Percentiles rank a stretch among this genome's conserved stretches.
Conservation (phyloP, 805 yeast species). For the Cyberlindnera euphorbiae region DNA sequence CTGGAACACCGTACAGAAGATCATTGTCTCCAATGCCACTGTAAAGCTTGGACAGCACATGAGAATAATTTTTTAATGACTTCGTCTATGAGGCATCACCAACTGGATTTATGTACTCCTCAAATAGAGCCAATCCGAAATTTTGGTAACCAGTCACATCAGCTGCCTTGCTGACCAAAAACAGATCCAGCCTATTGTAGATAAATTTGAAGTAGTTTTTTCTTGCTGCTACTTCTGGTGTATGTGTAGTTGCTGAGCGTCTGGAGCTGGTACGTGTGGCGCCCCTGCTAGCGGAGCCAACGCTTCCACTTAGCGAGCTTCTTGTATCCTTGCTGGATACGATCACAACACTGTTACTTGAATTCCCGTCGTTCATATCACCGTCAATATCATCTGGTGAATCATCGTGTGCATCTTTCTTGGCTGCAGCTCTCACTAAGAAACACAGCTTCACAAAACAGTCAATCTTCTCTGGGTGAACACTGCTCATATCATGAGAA, state of each 20-base stretch:
- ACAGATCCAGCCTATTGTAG: slow-evolving; percentile 12
- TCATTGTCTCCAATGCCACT: slow-evolving; percentile 57
- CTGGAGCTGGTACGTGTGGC: slow-evolving; percentile 1
- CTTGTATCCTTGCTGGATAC: no score
- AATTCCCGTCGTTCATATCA: background rate
- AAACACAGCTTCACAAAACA: slow-evolving; percentile 24
- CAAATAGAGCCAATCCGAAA: slow-evolving; percentile 33
- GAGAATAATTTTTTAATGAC: slow-evolving; percentile 8
- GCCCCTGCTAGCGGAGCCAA: background rate
- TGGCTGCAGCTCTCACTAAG: slow-evolving; percentile 25
- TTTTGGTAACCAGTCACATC: slow-evolving; percentile 19
- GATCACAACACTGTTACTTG: no score
- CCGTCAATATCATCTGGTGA: slow-evolving; percentile 1
- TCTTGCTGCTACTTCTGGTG: background rate
- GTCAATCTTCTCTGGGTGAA: slow-evolving; percentile 8
- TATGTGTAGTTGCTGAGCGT: background rate
- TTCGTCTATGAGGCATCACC: background rate
- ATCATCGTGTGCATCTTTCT: slow-evolving; percentile 4
- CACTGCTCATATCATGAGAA: background rate
- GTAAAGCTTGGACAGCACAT: slow-evolving; percentile 36
- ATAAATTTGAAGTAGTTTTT: slow-evolving; percentile 1
- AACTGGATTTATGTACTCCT: slow-evolving; percentile 22
- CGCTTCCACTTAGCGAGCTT: no score
- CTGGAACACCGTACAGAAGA: slow-evolving; percentile 60
- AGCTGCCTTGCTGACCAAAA: slow-evolving; percentile 25